Evolutionary conservation across 176 grass and related monocot genomes (phyloP), one percentile per base, ranked within the genome.

Genomic region (Olyra latifolia): DNA sequence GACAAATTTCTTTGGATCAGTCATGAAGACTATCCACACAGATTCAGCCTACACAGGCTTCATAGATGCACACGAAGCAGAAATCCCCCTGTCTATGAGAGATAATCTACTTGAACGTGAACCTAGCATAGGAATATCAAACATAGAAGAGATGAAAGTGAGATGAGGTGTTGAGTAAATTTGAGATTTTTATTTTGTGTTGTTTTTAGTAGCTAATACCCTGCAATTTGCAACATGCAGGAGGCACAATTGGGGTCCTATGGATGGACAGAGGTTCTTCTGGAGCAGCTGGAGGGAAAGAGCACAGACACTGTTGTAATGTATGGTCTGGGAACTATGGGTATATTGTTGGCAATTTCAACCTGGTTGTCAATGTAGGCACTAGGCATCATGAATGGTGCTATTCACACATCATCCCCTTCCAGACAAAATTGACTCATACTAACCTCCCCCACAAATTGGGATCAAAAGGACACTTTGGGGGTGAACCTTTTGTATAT

Each of bases 1-100:
- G 58, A 99, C 90, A 76, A 99, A 95, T 87, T 99, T 99, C 66
- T 99, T 99, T 86, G 96, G 96, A 80, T 99, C 93, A 70, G 96
- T 99, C 74, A 99, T 99, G 96, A 99, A 99, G 68, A 95, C 88
- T 81, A 75, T 99, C 45, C 96, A 94, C 60, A 93, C 83, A n/a
- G 88, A 95, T 69, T 89, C 90, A 24, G 88, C 88, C 32, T 99
- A 99, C 68, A 84, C 77, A 48, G 90, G 92, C 15, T 91, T 95
- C 68, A 69, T 78, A 66, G 61, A 69, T 80, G 74, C 74, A 65
- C 54, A 75, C 76, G 70, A 84, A 22, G 72, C 11, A 72, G 81
- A 86, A 79, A 55, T 27, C 66, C 27, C 61, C 63, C 24, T 64
- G 10, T 55, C 68, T 50, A 32, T 32, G 0, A 22, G 62, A 84